Base-by-base conservation (phyloP, 352 stramenopile genomes). In the Elongisporangium undulatum region DNA sequence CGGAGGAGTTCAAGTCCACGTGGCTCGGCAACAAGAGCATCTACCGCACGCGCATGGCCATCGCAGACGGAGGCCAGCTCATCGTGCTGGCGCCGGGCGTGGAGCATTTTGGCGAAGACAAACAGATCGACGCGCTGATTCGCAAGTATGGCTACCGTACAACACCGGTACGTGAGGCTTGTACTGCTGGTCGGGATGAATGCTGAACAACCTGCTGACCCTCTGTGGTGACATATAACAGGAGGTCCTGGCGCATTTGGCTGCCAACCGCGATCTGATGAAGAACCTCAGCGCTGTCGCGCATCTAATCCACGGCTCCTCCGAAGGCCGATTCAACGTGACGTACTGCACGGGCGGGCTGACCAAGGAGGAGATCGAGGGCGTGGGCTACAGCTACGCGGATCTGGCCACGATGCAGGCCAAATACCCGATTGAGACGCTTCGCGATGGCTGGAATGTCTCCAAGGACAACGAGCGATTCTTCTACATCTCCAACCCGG, bases 21-120 rank as follows among this genome's bases (percentile, higher is more conserved):
- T 99, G 97, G 97, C 72, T 99, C 15, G 97, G 95, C 8, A 99
- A 99, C 79, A 99, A 99, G 71, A 90, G 90, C 34, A 98, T 99
- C 63, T 99, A 99, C 66, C 77, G 97, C 51, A 99, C 97, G 52
- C 80, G 97, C 49, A 98, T 99, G 97, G 93, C 92, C 19, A 98
- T 99, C 63, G 95, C 90, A 4, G 94, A 99, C 58, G 87, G 83
- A 34, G 97, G 96, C 0, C 90, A 98, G 55, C 72, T 99, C 0
- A 83, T 99, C 34, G 89, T 99, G 16, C 69, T 99, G 21, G 97
- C 94, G 15, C 97, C 97, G 1, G 96, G 90, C 17, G 92, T 99
- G 3, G 72, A 86, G 29, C 85, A 81, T 7, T 99, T 99, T 71
- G 97, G 97, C 19, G 97, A 99, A 60, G 85, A 99, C 61, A 74